phyloP scores from a whole-genome alignment of 2,329 filamentous ascomycete species.

The Drechslera avenae region DNA sequence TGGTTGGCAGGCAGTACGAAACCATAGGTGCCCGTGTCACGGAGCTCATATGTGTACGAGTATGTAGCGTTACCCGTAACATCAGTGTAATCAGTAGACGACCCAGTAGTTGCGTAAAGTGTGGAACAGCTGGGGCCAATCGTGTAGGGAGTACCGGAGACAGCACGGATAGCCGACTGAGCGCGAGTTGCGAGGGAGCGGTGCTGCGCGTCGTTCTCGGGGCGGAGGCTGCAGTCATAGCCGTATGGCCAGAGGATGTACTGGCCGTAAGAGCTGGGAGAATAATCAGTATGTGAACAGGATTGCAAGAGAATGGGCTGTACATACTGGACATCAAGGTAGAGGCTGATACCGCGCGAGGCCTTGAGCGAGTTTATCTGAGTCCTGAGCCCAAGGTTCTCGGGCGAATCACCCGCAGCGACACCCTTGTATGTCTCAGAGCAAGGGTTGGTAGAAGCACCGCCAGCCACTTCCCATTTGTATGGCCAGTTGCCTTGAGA shows the following conservation, averaged over 20 bases:
- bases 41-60: conserved; percentile 56
- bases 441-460: conserved; percentile 46
- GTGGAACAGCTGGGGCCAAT: conserved; percentile 61
- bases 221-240: conserved; percentile 58
- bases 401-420: conserved; percentile 40
- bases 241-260: conserved; percentile 59
- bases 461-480: conserved; percentile 43
- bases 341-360: conserved; percentile 61
- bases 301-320: no score
- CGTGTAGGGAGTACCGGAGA: conserved; percentile 55
- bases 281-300: neutral
- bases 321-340: conserved; percentile 68
- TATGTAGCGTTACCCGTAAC: conserved; percentile 51
- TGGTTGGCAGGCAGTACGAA: conserved; percentile 57
- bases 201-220: conserved; percentile 56
- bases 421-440: conserved; percentile 46
- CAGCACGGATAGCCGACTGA: conserved; percentile 59
- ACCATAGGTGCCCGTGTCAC: conserved; percentile 55
- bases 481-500: conserved; percentile 42
- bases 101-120: conserved; percentile 62
- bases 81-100: conserved; percentile 52
- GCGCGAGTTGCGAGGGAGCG: conserved; percentile 56
- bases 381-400: conserved; percentile 50
- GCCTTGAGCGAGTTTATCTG: conserved; percentile 50
- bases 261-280: conserved; percentile 18